Base-by-base conservation (phyloP, 192 early-diverging fungal genomes). In the Umbelopsis vinacea region DNA sequence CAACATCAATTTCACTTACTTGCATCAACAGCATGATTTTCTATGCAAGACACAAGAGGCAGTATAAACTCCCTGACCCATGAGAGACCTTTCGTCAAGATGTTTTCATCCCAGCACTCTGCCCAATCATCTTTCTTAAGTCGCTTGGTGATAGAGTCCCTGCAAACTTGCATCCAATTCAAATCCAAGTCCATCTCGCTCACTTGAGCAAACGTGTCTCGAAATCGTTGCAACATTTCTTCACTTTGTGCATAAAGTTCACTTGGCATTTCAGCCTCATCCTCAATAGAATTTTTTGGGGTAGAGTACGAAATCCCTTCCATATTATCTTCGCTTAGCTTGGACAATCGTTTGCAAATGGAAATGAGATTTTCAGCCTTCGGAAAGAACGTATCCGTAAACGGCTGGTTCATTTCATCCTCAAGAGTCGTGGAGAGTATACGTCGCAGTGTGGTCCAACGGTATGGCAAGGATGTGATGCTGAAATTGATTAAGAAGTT, bases 121-220 rank as follows among this genome's bases (percentile, higher is more conserved):
- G 26, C 57, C 57, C 57, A 63, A 19, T 63, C 57, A 4, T 63
- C 57, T 7, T 17, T 37, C 37, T 63, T 0, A 19, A 63, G 33
- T 38, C 33, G 26, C 19, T 63, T 63, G 4, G 26, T 7, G 26
- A 37, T 63, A 63, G 33, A 14, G 4, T 29, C 33, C 17, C 17
- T 63, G 26, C 57, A 63, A 17, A 63, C 57, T 63, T 63, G 57
- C 15, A 63, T 19, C 57, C 57, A 63, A 63, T 63, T 19, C 57
- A 63, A 19, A 17, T 63, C 33, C 24, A 63, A 33, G 29, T 63
- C 57, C 57, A 63, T 63, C 17, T 63, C 57, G 1, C 17, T 35
- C 2, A 63, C 17, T 63, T 37, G 57, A 6, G 33, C 57, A 15
- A 22, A 63, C 33, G 33, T 35, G 5, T 63, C 33, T 6, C 57